Percentiles rank a stretch among this genome's conserved stretches.
Evolutionary conservation across 2,329 filamentous ascomycete genomes (phyloP).

Genomic region (Amesomyces nigricolor): DNA sequence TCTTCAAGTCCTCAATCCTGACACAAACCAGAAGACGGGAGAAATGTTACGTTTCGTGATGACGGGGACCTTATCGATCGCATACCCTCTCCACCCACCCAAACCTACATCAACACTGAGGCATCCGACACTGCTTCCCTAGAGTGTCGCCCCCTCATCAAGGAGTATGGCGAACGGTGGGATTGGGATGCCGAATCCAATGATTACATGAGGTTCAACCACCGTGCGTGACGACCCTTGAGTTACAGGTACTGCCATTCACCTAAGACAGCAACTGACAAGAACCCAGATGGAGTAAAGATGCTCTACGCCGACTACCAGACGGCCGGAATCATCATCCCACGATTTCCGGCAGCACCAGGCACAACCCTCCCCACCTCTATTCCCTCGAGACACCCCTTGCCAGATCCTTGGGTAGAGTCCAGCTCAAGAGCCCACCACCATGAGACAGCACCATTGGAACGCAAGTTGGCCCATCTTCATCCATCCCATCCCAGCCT

Average conservation of each 20-base stretch:
- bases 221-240: background rate
- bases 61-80: no score
- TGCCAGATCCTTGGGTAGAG: background rate
- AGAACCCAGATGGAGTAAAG: slow-evolving; percentile 1
- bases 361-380: background rate
- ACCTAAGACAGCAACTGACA: background rate
- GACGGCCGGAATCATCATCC: background rate
- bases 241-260: background rate
- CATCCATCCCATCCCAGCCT: background rate
- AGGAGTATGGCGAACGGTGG: slow-evolving; percentile 15
- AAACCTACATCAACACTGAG: background rate
- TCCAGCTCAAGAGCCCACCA: background rate
- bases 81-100: background rate
- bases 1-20: background rate
- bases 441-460: slow-evolving; percentile 10
- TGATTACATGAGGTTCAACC: slow-evolving; percentile 2
- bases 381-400: background rate
- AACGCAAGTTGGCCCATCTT: slow-evolving; percentile 11
- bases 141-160: background rate
- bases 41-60: background rate
- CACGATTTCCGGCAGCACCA: background rate
- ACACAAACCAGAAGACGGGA: background rate
- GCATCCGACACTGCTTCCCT: background rate
- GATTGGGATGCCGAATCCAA: background rate
- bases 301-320: slow-evolving; percentile 11